phyloP scores from a whole-genome alignment of 345 rosid species.

The Kernera saxatilis region DNA sequence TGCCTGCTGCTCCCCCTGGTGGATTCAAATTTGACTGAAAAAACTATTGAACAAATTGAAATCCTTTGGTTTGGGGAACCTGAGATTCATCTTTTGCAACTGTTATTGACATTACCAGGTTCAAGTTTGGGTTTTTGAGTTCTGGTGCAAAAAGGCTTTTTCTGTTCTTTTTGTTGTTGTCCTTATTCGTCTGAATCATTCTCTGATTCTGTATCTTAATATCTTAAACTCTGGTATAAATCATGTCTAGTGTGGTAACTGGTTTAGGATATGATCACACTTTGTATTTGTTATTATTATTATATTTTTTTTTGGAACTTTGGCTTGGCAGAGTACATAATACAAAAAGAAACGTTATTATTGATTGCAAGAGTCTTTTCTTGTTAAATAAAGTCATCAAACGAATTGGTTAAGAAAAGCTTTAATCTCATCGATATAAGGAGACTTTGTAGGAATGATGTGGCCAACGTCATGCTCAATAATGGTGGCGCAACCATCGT shows the following conservation, averaged over 20 bases:
- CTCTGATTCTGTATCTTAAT: conserved; percentile 16
- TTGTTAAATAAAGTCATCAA: conserved; percentile 17
- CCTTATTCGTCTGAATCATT: conserved; percentile 14
- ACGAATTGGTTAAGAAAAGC: conserved; percentile 61
- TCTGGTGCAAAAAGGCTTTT: conserved; percentile 22
- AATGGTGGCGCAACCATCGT: conserved; percentile 46
- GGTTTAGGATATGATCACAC: conserved; percentile 21
- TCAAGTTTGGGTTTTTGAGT: conserved; percentile 29
- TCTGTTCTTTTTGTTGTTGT: not conserved
- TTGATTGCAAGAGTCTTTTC: conserved; percentile 12
- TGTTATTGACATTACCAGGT: conserved; percentile 24
- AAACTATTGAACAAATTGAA: conserved; percentile 17
- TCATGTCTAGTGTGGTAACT: conserved; percentile 23
- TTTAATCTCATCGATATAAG: conserved; percentile 64
- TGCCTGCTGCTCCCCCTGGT: conserved; percentile 47
- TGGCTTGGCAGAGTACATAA: not conserved
- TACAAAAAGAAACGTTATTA: conserved; percentile 10
- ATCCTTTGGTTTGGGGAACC: conserved; percentile 2
- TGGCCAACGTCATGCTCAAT: conserved; percentile 87
- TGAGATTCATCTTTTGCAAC: conserved; percentile 24
- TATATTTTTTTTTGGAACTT: not conserved
- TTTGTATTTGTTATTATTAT: conserved; percentile 9
- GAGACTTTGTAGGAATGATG: conserved; percentile 72
- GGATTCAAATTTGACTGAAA: conserved; percentile 71
- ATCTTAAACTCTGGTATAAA: conserved; percentile 7